Conservation (phyloP, 768 basidiomycete genomes). For the Gymnopilus junonius region DNA sequence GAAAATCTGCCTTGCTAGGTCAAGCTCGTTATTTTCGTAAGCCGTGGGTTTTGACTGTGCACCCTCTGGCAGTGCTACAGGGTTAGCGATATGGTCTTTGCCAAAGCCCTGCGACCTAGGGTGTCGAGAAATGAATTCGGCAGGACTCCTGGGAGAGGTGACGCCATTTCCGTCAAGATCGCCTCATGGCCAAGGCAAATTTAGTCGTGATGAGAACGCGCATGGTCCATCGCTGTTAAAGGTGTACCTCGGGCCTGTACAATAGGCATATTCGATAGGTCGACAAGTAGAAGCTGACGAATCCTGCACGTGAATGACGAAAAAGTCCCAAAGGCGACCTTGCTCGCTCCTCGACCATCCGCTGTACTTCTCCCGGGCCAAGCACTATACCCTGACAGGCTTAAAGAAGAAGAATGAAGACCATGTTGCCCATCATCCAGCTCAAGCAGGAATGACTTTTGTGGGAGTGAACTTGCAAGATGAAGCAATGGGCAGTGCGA, state of each 20-base stretch:
- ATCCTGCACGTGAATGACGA: constrained; percentile 11
- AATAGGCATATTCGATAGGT: not conserved
- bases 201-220: not conserved
- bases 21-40: not conserved
- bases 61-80: no score
- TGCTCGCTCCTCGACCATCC: not conserved
- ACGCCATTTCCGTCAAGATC: constrained; percentile 19
- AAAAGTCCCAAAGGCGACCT: not conserved
- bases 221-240: not conserved
- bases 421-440: not conserved
- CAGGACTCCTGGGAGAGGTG: constrained; percentile 14
- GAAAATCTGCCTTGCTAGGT: not conserved
- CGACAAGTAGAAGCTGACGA: constrained; percentile 5
- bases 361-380: not conserved
- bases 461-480: not conserved
- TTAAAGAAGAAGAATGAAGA: not conserved
- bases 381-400: not conserved
- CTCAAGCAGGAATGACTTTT: not conserved
- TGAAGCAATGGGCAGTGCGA: no score
- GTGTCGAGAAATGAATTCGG: not conserved
- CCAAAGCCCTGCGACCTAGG: not conserved
- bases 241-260: not conserved
- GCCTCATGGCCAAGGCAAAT: constrained; percentile 11
- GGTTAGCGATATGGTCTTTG: not conserved
- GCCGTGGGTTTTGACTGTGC: not conserved